Conservation (phyloP, 495 filamentous ascomycete genomes). For the Sabuloglossum arenarium region DNA sequence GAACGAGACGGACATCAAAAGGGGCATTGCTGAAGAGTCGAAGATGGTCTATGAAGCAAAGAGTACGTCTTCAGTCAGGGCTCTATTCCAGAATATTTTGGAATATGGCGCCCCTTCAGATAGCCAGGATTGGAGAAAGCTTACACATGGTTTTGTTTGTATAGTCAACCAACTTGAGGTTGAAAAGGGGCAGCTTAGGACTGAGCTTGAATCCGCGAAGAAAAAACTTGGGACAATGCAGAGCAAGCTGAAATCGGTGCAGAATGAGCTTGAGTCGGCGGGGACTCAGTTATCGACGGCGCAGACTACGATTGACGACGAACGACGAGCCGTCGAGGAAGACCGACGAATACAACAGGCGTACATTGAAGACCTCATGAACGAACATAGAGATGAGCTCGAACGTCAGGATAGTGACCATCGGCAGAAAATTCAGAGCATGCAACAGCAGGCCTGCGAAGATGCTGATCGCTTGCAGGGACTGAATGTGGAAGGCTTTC, state of each 20-base stretch:
- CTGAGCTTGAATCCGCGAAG: slow-evolving; percentile 7
- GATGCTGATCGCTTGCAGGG: neutral
- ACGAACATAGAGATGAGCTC: slow-evolving; percentile 28
- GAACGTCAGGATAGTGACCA: neutral
- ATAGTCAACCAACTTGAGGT: slow-evolving; percentile 48
- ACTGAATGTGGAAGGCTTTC: slow-evolving; percentile 3
- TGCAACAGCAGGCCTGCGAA: neutral
- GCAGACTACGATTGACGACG: slow-evolving; percentile 30
- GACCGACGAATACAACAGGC: slow-evolving; percentile 16
- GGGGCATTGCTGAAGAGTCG: slow-evolving; percentile 41
- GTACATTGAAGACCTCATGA: slow-evolving; percentile 15
- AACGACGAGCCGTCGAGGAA: slow-evolving; percentile 23
- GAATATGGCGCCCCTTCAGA: neutral
- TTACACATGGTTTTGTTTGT: slow-evolving; percentile 6
- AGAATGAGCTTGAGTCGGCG: slow-evolving; percentile 28
- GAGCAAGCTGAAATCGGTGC: slow-evolving; percentile 17
- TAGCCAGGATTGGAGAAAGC: neutral
- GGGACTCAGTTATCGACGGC: slow-evolving; percentile 15
- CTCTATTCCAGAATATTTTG: neutral
- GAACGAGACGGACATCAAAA: slow-evolving; percentile 35
- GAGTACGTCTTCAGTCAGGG: slow-evolving; percentile 30
- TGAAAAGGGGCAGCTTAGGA: slow-evolving; percentile 31
- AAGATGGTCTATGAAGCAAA: slow-evolving; percentile 47
- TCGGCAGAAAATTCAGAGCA: neutral
- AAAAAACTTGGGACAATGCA: slow-evolving; percentile 21